These are phyloP conservation scores for Diplodia intermedia DNA, from an alignment of 2,329 filamentous ascomycete species.

Conservation along the genomic window DNA sequence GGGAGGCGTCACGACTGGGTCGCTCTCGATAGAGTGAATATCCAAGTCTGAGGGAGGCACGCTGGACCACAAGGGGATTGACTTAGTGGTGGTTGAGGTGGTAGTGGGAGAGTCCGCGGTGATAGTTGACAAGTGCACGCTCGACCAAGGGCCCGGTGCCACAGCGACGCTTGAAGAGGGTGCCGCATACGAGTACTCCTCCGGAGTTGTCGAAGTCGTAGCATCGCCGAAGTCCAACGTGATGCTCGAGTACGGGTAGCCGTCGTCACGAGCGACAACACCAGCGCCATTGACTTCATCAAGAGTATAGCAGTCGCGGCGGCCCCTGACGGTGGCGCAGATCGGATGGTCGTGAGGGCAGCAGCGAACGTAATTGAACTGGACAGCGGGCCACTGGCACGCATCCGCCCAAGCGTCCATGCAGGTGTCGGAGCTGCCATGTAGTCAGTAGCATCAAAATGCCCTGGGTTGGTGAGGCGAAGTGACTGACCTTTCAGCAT, in stretches of 20 bases:
- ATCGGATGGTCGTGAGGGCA: background rate
- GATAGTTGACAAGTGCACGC: too few relatives aligned
- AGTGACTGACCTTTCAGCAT: background rate
- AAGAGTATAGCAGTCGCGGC: background rate
- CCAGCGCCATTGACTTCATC: too few relatives aligned
- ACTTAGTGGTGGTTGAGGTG: too few relatives aligned
- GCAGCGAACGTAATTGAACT: background rate
- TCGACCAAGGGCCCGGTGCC: too few relatives aligned
- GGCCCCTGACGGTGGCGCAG: background rate
- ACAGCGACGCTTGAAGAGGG: too few relatives aligned
- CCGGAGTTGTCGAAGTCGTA: background rate
- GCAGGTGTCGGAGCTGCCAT: background rate
- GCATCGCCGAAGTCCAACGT: background rate
- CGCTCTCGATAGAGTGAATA: too few relatives aligned
- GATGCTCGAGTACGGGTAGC: background rate
- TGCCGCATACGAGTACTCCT: background rate
- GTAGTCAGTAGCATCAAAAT: conserved; percentile 3
- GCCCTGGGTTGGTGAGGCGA: too few relatives aligned
- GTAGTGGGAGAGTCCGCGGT: too few relatives aligned
- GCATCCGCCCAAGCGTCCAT: background rate
- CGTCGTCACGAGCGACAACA: background rate
- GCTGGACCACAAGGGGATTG: too few relatives aligned
- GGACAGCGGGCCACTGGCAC: background rate
- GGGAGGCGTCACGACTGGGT: too few relatives aligned
- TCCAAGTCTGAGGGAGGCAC: too few relatives aligned